Evolutionary conservation across 2,329 filamentous ascomycete genomes (phyloP), one percentile per base, ranked within the genome.

Genomic region (Ophiostoma angusticollis): DNA sequence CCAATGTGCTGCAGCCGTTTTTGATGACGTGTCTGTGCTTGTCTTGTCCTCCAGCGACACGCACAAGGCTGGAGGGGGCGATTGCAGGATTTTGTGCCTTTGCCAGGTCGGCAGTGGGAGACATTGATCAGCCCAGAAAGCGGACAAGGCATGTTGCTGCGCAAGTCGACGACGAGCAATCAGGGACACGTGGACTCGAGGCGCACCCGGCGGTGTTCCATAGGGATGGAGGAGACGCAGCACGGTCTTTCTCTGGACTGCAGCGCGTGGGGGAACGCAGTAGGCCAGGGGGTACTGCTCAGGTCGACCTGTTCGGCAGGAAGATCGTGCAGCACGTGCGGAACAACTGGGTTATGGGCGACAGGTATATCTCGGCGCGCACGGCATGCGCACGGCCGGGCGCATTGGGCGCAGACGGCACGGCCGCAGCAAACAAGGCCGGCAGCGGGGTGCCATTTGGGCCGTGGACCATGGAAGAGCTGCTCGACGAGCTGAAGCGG

Each of bases 261-360:
- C 8, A 11, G 9, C 19, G 32, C 23, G 31, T 9, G 17, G 32
- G 22, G 11, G n/a, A 23, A 17, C 23, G 22, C 32, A 29, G 17
- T 30, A 9, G 33, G 22, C 17, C 37, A 19, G 35, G 34, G 39
- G 30, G 37, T 18, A n/a, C 31, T 11, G 31, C 55, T 3, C 53
- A 63, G 19, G 50, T 64, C 8, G 49, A 54, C 22, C 57, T 45
- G 30, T 70, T 72, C 40, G 52, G 55, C 6, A 55, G 57, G 13
- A 59, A 59, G 35, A 65, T 72, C 27, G 39, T 59, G 5, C 54
- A 58, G 8, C 67, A 72, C 30, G 59, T 70, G 9, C 52, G 53
- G 4, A 58, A 56, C 31, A 65, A 61, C 30, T 72, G 69, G 69
- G 42, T 46, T 1, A 48, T 53, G 8, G 34, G 41, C 9, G 42